Evolutionary conservation across 179 eudicot genomes (phyloP).

Genomic region (Amaranthus tricolor): DNA sequence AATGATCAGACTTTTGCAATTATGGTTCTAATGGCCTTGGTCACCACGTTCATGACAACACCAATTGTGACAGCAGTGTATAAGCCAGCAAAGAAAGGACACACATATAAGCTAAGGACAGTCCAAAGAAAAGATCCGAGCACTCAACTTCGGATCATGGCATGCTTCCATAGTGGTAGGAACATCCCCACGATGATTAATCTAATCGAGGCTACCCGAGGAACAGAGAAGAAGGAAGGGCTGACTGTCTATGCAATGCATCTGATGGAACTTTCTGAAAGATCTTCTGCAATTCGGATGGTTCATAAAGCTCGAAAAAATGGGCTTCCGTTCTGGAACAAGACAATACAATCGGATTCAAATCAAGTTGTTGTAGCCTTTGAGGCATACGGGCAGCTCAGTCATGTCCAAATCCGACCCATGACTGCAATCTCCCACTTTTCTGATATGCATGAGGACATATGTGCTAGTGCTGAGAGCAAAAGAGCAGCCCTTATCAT

Average conservation of each 20-base stretch:
- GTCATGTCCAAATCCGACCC: conserved; percentile 64
- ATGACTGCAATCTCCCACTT: conserved; percentile 71
- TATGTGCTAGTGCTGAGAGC: conserved; percentile 59
- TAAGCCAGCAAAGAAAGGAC: conserved; percentile 58
- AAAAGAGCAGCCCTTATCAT: conserved; percentile 61
- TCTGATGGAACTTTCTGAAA: conserved; percentile 72
- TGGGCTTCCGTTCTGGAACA: conserved; percentile 80
- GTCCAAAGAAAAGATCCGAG: conserved; percentile 48
- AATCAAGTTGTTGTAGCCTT: conserved; percentile 75
- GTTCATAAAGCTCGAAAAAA: conserved; percentile 70
- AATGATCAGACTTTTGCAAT: conserved; percentile 91
- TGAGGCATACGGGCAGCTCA: conserved; percentile 68
- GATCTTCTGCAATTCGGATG: conserved; percentile 75
- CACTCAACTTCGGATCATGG: conserved; percentile 52
- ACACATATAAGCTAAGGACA: conserved; percentile 51
- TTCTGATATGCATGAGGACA: conserved; percentile 70
- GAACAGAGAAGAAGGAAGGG: conserved; percentile 49
- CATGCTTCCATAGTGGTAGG: conserved; percentile 68
- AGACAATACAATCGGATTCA: conserved; percentile 32
- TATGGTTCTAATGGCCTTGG: conserved; percentile 79
- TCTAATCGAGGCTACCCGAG: conserved; percentile 63
- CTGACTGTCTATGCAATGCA: conserved; percentile 72
- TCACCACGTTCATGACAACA: conserved; percentile 86
- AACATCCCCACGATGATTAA: conserved; percentile 63
- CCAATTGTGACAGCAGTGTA: conserved; percentile 73